Conservation (phyloP, 169 alveolate genomes). For the Babesia microti region DNA sequence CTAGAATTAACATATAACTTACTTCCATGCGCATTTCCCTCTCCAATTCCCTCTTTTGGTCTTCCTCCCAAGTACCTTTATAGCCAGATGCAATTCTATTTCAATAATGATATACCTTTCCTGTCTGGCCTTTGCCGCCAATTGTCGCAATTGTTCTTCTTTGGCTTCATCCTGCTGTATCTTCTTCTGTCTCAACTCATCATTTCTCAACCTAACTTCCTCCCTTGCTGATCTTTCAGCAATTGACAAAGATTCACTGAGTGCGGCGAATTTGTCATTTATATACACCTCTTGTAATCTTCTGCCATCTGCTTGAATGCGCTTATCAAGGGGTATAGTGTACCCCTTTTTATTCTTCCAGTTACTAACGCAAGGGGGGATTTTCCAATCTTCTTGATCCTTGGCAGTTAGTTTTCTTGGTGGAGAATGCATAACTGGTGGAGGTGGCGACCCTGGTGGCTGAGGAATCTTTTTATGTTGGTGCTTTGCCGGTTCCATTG, state of each 20-base stretch:
- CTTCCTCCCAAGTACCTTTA: constrained; percentile 36
- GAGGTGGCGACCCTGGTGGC: constrained; percentile 71
- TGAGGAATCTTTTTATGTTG: constrained; percentile 85
- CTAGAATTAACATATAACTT: neutral
- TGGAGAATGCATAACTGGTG: constrained; percentile 81
- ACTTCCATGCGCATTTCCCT: constrained; percentile 65
- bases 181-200: constrained; percentile 71
- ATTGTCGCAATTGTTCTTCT: constrained; percentile 77
- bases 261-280: constrained; percentile 86
- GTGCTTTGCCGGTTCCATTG: constrained; percentile 88
- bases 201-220: constrained; percentile 88
- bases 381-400: constrained; percentile 91
- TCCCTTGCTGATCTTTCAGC: constrained; percentile 94
- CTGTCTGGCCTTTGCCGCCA: constrained; percentile 80
- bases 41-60: constrained; percentile 66
- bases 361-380: constrained; percentile 94
- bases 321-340: constrained; percentile 92
- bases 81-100: constrained; percentile 4
- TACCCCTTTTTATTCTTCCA: constrained; percentile 97
- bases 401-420: constrained; percentile 86
- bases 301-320: constrained; percentile 95
- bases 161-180: constrained; percentile 76
- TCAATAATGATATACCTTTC: constrained; percentile 51
- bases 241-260: constrained; percentile 82
- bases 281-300: constrained; percentile 78